Conservation (phyloP, 768 basidiomycete genomes). For the Lentinula detonsa region DNA sequence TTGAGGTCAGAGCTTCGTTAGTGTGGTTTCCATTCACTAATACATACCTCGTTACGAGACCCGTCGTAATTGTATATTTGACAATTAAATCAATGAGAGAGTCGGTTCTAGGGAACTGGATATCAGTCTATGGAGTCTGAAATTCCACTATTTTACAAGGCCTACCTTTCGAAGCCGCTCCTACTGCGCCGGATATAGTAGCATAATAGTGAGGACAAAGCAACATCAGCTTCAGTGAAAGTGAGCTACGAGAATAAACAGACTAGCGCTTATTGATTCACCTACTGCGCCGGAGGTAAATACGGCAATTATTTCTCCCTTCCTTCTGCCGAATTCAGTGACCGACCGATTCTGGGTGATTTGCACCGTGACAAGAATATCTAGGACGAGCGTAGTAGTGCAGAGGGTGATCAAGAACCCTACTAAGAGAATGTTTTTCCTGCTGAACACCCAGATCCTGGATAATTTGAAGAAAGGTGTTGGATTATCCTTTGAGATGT, state of each 20-base stretch:
- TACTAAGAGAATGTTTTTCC: slow-evolving; percentile 5
- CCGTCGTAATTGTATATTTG: slow-evolving; percentile 17
- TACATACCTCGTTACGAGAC: slow-evolving; percentile 15
- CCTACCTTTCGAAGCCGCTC: background rate
- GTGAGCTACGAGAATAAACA: background rate
- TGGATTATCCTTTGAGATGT: background rate
- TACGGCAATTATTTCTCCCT: slow-evolving; percentile 4
- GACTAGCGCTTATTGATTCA: background rate
- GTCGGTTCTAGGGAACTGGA: background rate
- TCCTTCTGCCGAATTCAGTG: background rate
- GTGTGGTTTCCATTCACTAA: background rate
- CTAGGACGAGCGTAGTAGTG: slow-evolving; percentile 5
- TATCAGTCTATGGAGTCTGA: background rate
- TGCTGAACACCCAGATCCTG: slow-evolving; percentile 15
- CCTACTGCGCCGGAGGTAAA: slow-evolving; percentile 7
- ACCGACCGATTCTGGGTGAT: slow-evolving; percentile 1
- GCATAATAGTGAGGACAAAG: background rate
- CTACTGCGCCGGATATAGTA: background rate
- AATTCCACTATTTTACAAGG: too few relatives aligned
- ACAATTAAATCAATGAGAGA: background rate
- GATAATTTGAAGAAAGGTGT: background rate
- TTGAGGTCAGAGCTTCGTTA: too few relatives aligned
- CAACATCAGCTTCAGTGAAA: background rate
- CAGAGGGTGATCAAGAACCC: slow-evolving; percentile 3
- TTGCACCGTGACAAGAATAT: slow-evolving; percentile 8